Conservation (phyloP, 2,329 filamentous ascomycete species). For the Colletotrichum magnum region DNA sequence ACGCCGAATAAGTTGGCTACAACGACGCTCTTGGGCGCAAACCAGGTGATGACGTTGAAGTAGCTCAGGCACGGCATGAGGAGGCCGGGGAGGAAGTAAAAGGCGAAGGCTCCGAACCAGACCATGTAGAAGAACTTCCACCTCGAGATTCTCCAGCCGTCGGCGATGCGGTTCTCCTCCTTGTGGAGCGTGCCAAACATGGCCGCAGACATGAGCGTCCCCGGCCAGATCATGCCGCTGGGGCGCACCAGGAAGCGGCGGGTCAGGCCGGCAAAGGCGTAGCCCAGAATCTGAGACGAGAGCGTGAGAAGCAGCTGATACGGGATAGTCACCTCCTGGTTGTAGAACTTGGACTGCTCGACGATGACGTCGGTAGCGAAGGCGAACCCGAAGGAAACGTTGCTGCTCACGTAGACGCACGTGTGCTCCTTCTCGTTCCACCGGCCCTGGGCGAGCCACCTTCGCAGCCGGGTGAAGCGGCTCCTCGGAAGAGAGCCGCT, state of each 20-base stretch:
- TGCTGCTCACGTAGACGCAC: constrained; percentile 91
- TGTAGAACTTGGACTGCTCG: constrained; percentile 90
- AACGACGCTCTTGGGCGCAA: constrained; percentile 88
- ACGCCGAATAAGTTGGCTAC: constrained; percentile 90
- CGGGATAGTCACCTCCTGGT: constrained; percentile 80
- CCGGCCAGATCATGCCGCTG: constrained; percentile 92
- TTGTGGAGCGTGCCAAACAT: constrained; percentile 92
- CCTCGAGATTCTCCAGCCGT: constrained; percentile 86
- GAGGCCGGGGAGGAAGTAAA: constrained; percentile 88
- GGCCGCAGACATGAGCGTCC: constrained; percentile 87
- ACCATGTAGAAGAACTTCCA: constrained; percentile 88
- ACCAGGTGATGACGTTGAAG: constrained; percentile 92
- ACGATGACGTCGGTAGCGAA: constrained; percentile 93
- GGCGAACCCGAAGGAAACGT: constrained; percentile 90
- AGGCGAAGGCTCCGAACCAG: constrained; percentile 79
- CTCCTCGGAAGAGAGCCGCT: constrained; percentile 24
- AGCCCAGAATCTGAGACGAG: constrained; percentile 89
- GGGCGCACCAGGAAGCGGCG: constrained; percentile 86
- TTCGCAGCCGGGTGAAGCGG: constrained; percentile 63
- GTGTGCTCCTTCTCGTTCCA: constrained; percentile 94
- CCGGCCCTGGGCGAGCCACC: constrained; percentile 83
- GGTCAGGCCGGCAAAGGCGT: constrained; percentile 87
- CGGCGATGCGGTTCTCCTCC: constrained; percentile 84
- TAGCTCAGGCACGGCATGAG: constrained; percentile 88
- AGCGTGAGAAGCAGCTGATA: constrained; percentile 89